Evolutionary conservation across 2,329 filamentous ascomycete genomes (phyloP).

Genomic region (Colletotrichum lindemuthianum): DNA sequence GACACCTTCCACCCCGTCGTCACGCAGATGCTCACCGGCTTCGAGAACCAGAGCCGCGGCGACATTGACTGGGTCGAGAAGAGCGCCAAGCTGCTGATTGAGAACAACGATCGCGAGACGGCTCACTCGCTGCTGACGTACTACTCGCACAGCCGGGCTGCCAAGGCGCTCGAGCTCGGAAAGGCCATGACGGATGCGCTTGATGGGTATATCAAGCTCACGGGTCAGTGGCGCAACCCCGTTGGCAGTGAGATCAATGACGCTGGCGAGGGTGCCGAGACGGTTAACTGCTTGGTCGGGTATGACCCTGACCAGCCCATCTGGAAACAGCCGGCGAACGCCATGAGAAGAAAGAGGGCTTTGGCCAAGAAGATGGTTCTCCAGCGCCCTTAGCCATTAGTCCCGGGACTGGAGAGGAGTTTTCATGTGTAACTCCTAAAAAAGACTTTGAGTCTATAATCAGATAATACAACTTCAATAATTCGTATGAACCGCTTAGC

Average conservation of each 20-base stretch:
- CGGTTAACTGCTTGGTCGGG: conserved; percentile 47
- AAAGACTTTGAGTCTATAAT: not conserved
- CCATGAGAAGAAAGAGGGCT: conserved; percentile 8
- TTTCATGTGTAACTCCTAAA: not conserved
- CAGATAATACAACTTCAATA: not conserved
- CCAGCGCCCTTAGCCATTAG: not conserved
- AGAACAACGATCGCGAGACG: conserved; percentile 35
- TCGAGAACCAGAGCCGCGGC: conserved; percentile 38
- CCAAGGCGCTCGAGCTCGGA: conserved; percentile 39
- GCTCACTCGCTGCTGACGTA: conserved; percentile 39
- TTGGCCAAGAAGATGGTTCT: conserved; percentile 17
- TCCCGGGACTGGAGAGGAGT: not conserved
- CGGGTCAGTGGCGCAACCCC: conserved; percentile 39
- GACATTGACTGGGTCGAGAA: conserved; percentile 40
- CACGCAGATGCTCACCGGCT: conserved; percentile 39
- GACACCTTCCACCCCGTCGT: conserved; percentile 39
- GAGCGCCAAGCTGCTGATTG: conserved; percentile 36
- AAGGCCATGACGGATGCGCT: conserved; percentile 37
- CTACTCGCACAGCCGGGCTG: conserved; percentile 39
- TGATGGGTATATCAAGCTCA: conserved; percentile 41
- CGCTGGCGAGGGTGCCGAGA: conserved; percentile 44
- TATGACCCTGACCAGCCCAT: conserved; percentile 42
- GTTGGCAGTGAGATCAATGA: conserved; percentile 46
- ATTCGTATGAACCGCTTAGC: too few species aligned
- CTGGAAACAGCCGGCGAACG: conserved; percentile 31